Evolutionary conservation across 805 yeast genomes (phyloP).

Genomic region (Torulaspora maleeae): DNA sequence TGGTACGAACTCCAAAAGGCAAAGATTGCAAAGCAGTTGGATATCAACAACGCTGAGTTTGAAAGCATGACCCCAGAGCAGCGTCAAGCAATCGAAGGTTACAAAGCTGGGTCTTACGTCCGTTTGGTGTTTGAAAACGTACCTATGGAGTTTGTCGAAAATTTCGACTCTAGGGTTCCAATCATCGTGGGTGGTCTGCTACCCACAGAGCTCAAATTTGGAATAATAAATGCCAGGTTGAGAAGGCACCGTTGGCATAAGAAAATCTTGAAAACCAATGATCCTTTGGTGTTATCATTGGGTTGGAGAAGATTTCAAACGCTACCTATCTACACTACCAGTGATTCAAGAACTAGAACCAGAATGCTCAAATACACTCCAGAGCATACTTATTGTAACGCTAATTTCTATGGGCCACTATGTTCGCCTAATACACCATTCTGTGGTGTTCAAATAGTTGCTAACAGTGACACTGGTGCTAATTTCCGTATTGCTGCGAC

Average conservation of each 20-base stretch:
- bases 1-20: slow-evolving; percentile 98
- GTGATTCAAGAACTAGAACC: slow-evolving; percentile 95
- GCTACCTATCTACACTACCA: slow-evolving; percentile 88
- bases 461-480: slow-evolving; percentile 77
- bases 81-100: slow-evolving; percentile 83
- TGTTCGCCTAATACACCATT: slow-evolving; percentile 97
- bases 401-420: slow-evolving; percentile 93
- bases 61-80: slow-evolving; percentile 70
- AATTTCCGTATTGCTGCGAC: slow-evolving; percentile 95
- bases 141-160: slow-evolving; percentile 86
- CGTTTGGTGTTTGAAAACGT: slow-evolving; percentile 75
- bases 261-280: slow-evolving; percentile 89
- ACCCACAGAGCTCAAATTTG: slow-evolving; percentile 88
- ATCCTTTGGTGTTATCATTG: slow-evolving; percentile 85
- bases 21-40: slow-evolving; percentile 92
- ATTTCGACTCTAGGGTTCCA: slow-evolving; percentile 82
- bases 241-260: slow-evolving; percentile 99
- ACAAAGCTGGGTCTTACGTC: slow-evolving; percentile 89
- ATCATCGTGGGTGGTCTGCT: slow-evolving; percentile 85
- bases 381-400: slow-evolving; percentile 94
- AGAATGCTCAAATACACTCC: slow-evolving; percentile 98
- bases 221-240: slow-evolving; percentile 85
- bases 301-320: slow-evolving; percentile 99
- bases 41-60: slow-evolving; percentile 79
- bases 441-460: slow-evolving; percentile 88